phyloP scores from a whole-genome alignment of 371 early-diverging fungal genomes.

The Mortierella sp. region DNA sequence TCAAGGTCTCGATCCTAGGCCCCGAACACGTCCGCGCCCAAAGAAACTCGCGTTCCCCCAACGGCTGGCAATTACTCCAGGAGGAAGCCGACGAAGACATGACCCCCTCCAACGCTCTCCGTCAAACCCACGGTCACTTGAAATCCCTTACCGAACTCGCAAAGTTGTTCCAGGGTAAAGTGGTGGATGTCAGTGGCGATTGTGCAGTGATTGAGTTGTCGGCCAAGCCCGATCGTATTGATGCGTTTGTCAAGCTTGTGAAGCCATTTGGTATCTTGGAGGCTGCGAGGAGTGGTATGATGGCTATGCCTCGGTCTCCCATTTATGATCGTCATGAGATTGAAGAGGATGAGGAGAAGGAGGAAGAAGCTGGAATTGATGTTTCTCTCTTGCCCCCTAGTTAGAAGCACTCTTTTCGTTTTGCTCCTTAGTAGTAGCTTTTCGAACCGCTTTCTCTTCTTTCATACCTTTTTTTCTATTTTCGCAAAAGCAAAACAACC shows the following conservation, averaged over 20 bases:
- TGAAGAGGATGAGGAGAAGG: conserved; percentile 65
- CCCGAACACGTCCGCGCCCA: conserved; percentile 77
- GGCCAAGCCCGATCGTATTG: conserved; percentile 89
- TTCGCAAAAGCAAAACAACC: background rate
- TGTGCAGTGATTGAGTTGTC: conserved; percentile 88
- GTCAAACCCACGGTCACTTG: conserved; percentile 84
- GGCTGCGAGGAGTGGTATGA: conserved; percentile 93
- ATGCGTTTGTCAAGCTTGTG: conserved; percentile 92
- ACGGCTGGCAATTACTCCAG: conserved; percentile 57
- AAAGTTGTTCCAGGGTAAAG: conserved; percentile 86
- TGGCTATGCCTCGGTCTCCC: conserved; percentile 95
- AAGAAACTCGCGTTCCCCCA: conserved; percentile 54
- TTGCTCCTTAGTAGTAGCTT: background rate
- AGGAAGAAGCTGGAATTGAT: conserved; percentile 78
- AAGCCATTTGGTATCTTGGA: conserved; percentile 96
- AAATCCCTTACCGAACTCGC: conserved; percentile 87
- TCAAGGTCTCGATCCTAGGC: conserved; percentile 93
- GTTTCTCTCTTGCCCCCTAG: conserved; percentile 94
- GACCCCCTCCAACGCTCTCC: conserved; percentile 67
- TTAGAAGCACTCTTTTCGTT: conserved; percentile 61
- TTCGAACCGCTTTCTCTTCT: background rate
- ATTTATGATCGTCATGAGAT: conserved; percentile 80
- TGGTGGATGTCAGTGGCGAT: conserved; percentile 93
- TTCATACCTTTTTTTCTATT: background rate
- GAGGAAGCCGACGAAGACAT: conserved; percentile 65